Evolutionary conservation across 2,329 filamentous ascomycete species (phyloP).

Genomic region (Magnaporthiopsis incrustans): DNA sequence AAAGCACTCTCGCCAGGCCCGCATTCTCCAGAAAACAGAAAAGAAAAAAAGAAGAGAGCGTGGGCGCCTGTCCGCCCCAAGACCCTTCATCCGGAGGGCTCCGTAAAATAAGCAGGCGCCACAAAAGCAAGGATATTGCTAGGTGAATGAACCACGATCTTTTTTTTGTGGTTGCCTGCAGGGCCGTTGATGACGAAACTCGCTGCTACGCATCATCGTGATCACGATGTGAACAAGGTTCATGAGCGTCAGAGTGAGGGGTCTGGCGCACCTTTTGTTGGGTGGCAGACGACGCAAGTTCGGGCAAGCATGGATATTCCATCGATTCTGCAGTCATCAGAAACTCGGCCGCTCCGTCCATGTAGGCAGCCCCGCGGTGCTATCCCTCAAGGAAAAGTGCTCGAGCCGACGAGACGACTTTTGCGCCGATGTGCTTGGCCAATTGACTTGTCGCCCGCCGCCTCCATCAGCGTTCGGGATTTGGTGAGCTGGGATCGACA

Average conservation of each 20-base stretch:
- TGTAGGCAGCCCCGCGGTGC: no score
- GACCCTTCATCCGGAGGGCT: background rate
- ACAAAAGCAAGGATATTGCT: background rate
- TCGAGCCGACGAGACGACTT: no score
- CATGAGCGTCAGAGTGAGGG: background rate
- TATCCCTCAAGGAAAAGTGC: no score
- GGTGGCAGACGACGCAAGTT: background rate
- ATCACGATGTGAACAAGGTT: background rate
- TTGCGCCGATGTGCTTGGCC: no score
- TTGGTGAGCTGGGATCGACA: no score
- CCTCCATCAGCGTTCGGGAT: no score
- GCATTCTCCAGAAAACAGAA: background rate
- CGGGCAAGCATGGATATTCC: no score
- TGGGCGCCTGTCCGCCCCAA: background rate
- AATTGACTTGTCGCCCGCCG: no score
- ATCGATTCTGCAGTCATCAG: no score
- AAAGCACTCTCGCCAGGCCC: background rate
- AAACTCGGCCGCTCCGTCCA: no score
- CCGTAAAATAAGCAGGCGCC: background rate
- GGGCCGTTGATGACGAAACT: background rate
- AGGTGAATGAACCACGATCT: background rate
- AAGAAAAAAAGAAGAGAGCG: background rate
- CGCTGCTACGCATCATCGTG: background rate
- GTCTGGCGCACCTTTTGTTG: background rate
- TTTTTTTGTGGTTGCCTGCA: background rate